These are phyloP conservation scores for Vanderwaltozyma tropicalis DNA, from an alignment of 805 yeast species.

Conservation along the genomic window DNA sequence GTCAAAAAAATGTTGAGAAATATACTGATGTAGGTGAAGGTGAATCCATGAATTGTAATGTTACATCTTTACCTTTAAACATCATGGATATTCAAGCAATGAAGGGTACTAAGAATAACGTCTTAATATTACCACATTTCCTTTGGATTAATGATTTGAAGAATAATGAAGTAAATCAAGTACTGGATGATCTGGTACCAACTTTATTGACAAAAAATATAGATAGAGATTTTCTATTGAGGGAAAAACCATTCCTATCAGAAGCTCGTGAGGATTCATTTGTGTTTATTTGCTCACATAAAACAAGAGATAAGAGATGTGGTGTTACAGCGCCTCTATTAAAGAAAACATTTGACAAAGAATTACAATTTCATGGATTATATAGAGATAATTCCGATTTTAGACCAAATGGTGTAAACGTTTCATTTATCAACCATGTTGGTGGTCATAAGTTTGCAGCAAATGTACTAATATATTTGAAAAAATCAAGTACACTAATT, in stretches of 20 bases:
- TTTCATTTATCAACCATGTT: constrained; percentile 69
- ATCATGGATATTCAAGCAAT: constrained; percentile 35
- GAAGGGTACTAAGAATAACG: constrained; percentile 41
- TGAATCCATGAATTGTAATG: constrained; percentile 25
- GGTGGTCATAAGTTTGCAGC: constrained; percentile 97
- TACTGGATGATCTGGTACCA: constrained; percentile 38
- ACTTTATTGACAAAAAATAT: constrained; percentile 24
- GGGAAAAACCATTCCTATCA: constrained; percentile 24
- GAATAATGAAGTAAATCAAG: constrained; percentile 33
- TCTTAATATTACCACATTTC: constrained; percentile 64
- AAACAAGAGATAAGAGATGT: constrained; percentile 84
- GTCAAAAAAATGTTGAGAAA: constrained; percentile 18
- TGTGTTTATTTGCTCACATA: constrained; percentile 78
- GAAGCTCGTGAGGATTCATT: constrained; percentile 35
- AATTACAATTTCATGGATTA: constrained; percentile 59
- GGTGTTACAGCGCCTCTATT: constrained; percentile 89
- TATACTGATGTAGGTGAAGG: constrained; percentile 25
- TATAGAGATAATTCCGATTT: constrained; percentile 70
- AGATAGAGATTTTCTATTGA: constrained; percentile 20
- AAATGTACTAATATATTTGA: constrained; percentile 63
- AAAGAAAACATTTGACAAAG: constrained; percentile 65
- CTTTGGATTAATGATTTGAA: constrained; percentile 52
- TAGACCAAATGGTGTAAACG: constrained; percentile 63
- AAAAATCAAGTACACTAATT: constrained; percentile 39
- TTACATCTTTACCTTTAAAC: constrained; percentile 43